Conservation (phyloP, 148 eudicot genomes). For the Chenopodium suecicum region DNA sequence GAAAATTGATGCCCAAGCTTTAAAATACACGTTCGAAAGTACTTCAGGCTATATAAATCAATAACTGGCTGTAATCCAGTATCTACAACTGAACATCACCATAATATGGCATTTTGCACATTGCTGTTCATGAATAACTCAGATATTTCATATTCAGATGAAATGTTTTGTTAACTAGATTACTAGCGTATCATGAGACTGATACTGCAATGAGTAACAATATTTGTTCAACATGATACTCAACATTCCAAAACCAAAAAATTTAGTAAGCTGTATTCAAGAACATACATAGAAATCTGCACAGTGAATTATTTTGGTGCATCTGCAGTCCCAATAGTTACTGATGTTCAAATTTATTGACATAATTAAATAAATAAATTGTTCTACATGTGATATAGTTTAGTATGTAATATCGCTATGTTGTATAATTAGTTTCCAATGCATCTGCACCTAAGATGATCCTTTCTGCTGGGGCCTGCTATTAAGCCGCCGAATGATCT, state of each 20-base stretch:
- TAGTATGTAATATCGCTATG: background rate
- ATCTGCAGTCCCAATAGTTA: background rate
- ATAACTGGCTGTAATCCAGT: too few relatives aligned
- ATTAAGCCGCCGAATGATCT: background rate
- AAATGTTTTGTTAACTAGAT: too few relatives aligned
- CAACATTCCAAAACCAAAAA: background rate
- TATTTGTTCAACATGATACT: background rate
- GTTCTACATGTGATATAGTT: background rate
- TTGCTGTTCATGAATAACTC: too few relatives aligned
- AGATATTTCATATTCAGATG: too few relatives aligned
- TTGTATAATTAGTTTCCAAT: background rate
- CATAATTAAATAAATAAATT: background rate
- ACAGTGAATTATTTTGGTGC: background rate
- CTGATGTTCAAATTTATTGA: background rate
- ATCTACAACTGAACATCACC: too few relatives aligned
- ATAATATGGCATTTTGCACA: too few relatives aligned
- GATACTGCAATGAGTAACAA: background rate
- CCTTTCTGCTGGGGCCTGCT: background rate
- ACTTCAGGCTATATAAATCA: too few relatives aligned
- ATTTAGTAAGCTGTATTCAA: background rate
- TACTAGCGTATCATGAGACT: too few relatives aligned
- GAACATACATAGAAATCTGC: background rate
- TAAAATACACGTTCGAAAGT: too few relatives aligned
- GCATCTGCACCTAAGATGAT: background rate
- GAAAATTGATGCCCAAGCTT: too few relatives aligned